Evolutionary conservation across 2,329 filamentous ascomycete genomes (phyloP).

Genomic region (Cryphonectria parasitica): DNA sequence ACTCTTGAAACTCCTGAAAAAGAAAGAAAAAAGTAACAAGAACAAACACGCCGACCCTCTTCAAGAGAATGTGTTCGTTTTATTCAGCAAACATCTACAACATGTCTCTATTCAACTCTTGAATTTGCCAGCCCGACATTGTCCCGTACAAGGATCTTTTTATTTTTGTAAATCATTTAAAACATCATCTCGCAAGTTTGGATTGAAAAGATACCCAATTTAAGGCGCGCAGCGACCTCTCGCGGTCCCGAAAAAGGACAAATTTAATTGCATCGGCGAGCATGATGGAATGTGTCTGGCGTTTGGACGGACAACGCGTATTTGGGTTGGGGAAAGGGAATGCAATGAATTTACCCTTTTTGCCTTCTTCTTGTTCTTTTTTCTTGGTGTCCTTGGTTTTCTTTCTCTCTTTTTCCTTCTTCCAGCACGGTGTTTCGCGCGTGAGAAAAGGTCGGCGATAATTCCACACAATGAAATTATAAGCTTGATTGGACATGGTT

Average conservation of each 20-base stretch:
- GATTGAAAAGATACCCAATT: neutral
- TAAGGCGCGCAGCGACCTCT: neutral
- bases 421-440: no score
- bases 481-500: no score
- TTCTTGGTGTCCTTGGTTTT: no score
- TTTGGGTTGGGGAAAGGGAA: neutral
- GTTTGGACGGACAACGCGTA: neutral
- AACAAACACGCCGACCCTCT: neutral
- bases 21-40: no score
- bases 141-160: neutral
- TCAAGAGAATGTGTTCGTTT: neutral
- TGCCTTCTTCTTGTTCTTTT: no score
- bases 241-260: neutral
- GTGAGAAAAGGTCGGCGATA: no score
- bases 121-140: neutral
- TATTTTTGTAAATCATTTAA: neutral
- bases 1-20: neutral
- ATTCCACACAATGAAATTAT: no score
- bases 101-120: neutral
- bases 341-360: no score
- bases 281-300: neutral
- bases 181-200: neutral
- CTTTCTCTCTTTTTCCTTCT: no score
- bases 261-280: neutral
- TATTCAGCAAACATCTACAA: neutral